Evolutionary conservation across 2,329 filamentous ascomycete species (phyloP).

Genomic region (Beauveria australis): DNA sequence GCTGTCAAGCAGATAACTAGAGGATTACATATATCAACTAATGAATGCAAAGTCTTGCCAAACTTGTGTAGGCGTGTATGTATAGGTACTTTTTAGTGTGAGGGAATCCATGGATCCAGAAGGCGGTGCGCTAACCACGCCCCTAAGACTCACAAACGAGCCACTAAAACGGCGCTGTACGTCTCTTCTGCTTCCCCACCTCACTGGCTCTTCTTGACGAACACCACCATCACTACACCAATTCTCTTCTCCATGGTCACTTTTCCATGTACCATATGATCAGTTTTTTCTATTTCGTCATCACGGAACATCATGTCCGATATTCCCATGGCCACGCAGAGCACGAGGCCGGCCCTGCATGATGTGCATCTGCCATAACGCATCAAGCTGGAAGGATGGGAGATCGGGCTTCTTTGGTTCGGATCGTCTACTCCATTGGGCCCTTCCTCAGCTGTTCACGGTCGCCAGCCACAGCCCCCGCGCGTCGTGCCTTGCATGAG

Average conservation of each 20-base stretch:
- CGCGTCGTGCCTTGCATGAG: conserved; percentile 5
- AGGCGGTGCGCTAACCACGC: too few species aligned
- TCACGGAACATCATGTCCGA: background rate
- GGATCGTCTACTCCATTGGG: background rate
- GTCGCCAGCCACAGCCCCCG: background rate
- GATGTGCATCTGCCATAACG: background rate
- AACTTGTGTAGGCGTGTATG: too few species aligned
- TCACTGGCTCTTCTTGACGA: too few species aligned
- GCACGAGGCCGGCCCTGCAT: background rate
- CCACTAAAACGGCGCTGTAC: too few species aligned
- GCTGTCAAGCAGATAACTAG: too few species aligned
- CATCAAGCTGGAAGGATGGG: background rate
- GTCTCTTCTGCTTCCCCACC: too few species aligned
- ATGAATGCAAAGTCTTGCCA: too few species aligned
- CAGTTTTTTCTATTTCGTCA: background rate
- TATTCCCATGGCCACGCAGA: background rate
- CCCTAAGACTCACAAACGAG: too few species aligned
- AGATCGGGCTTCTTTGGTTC: background rate
- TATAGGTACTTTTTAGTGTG: too few species aligned
- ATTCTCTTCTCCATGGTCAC: background rate
- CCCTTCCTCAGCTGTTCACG: background rate
- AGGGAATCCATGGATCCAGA: too few species aligned
- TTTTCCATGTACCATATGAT: background rate
- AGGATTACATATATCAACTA: too few species aligned
- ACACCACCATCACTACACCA: too few species aligned